phyloP scores from a whole-genome alignment of 2,329 filamentous ascomycete species.

The Aspergillus fischeri region DNA sequence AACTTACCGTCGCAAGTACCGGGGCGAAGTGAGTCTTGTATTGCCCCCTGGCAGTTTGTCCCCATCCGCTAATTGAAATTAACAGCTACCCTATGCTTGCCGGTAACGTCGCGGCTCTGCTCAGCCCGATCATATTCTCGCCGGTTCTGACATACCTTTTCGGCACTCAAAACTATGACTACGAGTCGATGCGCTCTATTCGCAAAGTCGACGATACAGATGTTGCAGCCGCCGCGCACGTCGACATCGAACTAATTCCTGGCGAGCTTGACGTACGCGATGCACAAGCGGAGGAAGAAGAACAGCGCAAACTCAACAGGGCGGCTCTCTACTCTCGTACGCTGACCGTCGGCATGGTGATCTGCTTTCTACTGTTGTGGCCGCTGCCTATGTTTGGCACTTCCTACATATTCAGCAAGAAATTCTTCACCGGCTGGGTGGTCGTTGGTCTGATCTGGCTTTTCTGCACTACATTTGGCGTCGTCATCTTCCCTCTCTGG shows the following conservation, averaged over 20 bases:
- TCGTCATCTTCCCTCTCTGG: constrained; percentile 76
- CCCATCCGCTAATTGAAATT: not conserved
- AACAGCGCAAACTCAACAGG: constrained; percentile 50
- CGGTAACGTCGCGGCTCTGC: constrained; percentile 77
- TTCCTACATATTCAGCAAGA: constrained; percentile 75
- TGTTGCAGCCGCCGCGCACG: constrained; percentile 57
- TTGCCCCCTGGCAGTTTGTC: not conserved
- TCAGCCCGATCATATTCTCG: constrained; percentile 71
- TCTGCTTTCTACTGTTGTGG: constrained; percentile 76
- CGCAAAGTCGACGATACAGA: constrained; percentile 74
- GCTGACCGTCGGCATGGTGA: constrained; percentile 60
- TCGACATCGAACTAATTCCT: constrained; percentile 63
- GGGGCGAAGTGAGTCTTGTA: constrained; percentile 60
- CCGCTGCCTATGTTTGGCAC: constrained; percentile 87
- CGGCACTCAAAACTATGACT: constrained; percentile 76
- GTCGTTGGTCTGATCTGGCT: constrained; percentile 75
- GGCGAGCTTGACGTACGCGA: constrained; percentile 43
- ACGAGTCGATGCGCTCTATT: constrained; percentile 76
- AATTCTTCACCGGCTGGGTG: constrained; percentile 80
- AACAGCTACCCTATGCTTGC: constrained; percentile 71
- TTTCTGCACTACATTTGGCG: constrained; percentile 66
- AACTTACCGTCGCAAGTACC: constrained; percentile 67
- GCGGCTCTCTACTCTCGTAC: constrained; percentile 53
- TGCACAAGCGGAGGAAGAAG: constrained; percentile 38
- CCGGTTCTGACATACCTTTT: constrained; percentile 70